Evolutionary conservation across 345 rosid species (phyloP), one percentile per base, ranked within the genome.

Genomic region (Gossypium bickii): DNA sequence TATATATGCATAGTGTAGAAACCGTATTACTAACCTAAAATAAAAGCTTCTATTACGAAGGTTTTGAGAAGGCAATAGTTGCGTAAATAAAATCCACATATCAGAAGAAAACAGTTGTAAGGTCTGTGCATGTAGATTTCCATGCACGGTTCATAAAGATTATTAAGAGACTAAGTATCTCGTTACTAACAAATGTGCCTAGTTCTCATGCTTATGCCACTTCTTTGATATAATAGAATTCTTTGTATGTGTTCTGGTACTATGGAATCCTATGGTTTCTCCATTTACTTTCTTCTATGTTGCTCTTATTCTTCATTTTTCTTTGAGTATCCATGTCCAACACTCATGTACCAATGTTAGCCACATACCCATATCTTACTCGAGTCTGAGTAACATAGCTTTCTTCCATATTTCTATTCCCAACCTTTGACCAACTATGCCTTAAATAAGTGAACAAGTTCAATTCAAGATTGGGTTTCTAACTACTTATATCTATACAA

Each of bases 71-170:
- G 15, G 68, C 48, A 63, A 38, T 8, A 34, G 47, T 16, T 34
- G 24, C 68, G 18, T 25, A 29, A 69, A 48, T 29, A 12, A 22
- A 52, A 16, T 16, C 45, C 43, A 24, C 58, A 16, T 52, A 4
- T 29, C 58, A 51, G 25, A 63, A 0, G 22, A 11, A 63, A 63
- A 17, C 25, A 64, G 7, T 34, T 34, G 29, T 45, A 66, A 45
- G 55, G 38, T 67, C 64, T 57, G 74, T 18, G 59, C 24, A 55
- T 55, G 59, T 57, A 56, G 29, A 73, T 8, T 67, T 65, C 48
- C 25, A 22, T 18, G 59, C 24, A n/a, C 18, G 59, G 24, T 25
- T 25, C 57, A 51, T 1, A 51, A 51, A 49, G 59, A 48, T 49
- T 1, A 48, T 68, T 20, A 15, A 24, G 62, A 29, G 48, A 71